Conservation (phyloP, 257 asterid species). For the Handroanthus guayacan region DNA sequence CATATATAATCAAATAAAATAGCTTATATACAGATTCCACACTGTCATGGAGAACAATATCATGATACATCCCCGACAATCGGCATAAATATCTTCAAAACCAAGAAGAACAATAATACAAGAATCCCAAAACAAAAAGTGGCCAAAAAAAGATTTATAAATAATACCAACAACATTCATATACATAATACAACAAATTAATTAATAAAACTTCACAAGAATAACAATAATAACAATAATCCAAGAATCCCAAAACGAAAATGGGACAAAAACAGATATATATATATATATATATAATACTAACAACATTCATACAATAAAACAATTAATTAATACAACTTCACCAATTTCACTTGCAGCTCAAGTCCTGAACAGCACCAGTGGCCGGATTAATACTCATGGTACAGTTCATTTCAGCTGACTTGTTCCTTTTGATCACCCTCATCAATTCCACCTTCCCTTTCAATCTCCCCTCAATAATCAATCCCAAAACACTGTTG, state of each 20-base stretch:
- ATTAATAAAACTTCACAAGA: no score
- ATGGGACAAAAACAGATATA: neutral
- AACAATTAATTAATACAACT: no score
- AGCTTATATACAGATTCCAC: neutral
- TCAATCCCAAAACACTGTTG: conserved; percentile 37
- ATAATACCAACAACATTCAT: no score
- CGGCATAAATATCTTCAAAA: neutral
- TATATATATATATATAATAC: neutral
- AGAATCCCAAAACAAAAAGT: neutral
- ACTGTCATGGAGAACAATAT: neutral
- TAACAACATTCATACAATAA: neutral
- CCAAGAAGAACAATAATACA: neutral
- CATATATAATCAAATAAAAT: no score
- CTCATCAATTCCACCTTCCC: conserved; percentile 54
- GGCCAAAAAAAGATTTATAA: neutral
- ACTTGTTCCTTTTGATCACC: conserved; percentile 51
- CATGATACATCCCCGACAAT: neutral
- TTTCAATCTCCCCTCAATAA: conserved; percentile 42
- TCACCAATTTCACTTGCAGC: conserved; percentile 45
- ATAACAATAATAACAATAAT: no score
- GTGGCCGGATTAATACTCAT: conserved; percentile 45
- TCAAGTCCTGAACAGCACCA: conserved; percentile 44
- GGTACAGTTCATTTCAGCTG: conserved; percentile 50
- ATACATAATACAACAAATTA: no score
- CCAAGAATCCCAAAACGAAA: neutral